These are phyloP conservation scores for Vaucheria bursata DNA, from an alignment of 352 stramenopile genomes.

Conservation along the genomic window DNA sequence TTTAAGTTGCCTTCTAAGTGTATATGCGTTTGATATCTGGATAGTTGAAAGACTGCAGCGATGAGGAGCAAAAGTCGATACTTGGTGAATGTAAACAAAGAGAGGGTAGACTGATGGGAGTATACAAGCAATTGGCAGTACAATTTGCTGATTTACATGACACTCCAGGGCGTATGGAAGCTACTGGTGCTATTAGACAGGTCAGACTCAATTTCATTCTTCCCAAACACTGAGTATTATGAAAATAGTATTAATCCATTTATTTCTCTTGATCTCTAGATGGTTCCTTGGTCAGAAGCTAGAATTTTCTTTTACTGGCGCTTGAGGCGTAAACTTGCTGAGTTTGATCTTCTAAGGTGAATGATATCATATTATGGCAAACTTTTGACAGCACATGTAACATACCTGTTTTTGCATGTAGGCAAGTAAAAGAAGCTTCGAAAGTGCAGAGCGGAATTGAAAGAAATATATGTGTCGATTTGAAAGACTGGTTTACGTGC, in stretches of 20 bases:
- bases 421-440: not conserved
- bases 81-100: too few species aligned
- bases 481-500: constrained; percentile 38
- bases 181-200: constrained; percentile 74
- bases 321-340: constrained; percentile 88
- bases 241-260: not conserved
- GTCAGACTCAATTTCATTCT: not conserved
- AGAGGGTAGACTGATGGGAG: constrained; percentile 83
- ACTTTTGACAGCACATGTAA: not conserved
- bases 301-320: constrained; percentile 96
- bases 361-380: not conserved
- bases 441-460: not conserved
- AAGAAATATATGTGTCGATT: not conserved
- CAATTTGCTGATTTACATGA: constrained; percentile 99
- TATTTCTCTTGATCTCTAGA: constrained; percentile 9
- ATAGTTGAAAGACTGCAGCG: too few species aligned
- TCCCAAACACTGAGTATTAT: not conserved
- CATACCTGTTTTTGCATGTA: not conserved
- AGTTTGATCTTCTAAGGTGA: constrained; percentile 66
- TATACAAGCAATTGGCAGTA: constrained; percentile 89
- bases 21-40: not conserved
- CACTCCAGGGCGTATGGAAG: constrained; percentile 98
- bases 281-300: constrained; percentile 87
- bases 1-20: not conserved
- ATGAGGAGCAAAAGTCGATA: too few species aligned